Evolutionary conservation across 2,329 filamentous ascomycete species (phyloP), one percentile per base, ranked within the genome.

Genomic region (Drechslerella coelobrocha): DNA sequence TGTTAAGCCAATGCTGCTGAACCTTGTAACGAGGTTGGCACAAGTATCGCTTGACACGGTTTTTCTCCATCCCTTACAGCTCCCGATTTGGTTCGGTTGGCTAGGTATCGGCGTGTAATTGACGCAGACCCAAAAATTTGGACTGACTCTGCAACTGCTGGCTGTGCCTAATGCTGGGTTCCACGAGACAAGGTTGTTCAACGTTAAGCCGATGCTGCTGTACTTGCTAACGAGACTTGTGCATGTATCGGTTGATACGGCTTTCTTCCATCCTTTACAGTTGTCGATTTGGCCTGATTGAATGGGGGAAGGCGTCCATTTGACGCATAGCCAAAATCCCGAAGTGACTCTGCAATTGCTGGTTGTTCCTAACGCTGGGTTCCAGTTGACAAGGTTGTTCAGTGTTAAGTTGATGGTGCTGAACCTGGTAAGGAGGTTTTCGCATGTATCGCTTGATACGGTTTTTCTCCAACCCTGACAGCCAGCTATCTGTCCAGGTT

Each of bases 161-260:
- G 43, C 53, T 10, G 57, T 43, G 29, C 50, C 50, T 14, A 53
- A n/a, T 9, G 60, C 39, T 2, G 60, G 56, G 23, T 61, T 50
- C 4, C 56, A 53, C 26, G 45, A 4, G 19, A 53, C 50, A 12
- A 53, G 23, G 6, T 53, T 53, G 10, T 26, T 4, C 12, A 31
- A n/a, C 10, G 50, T 53, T n/a, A 53, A 27, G 23, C 50, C 50
- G 50, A 37, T 48, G 17, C 17, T 48, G 4, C 2, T 4, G 23
- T 14, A 53, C 23, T n/a, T 53, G 26, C 2, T n/a, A n/a, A 37
- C 29, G 17, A 53, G 7, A 21, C 17, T 53, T 19, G 7, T 7
- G 29, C 50, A 53, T 19, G 50, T 53, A 29, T 53, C 29, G 21
- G 9, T 31, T 31, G 24, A n/a, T n/a, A 17, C 10, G 2, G 31